These are phyloP conservation scores for Claviceps sp. DNA, from an alignment of 2,329 filamentous ascomycete species.

Conservation along the genomic window DNA sequence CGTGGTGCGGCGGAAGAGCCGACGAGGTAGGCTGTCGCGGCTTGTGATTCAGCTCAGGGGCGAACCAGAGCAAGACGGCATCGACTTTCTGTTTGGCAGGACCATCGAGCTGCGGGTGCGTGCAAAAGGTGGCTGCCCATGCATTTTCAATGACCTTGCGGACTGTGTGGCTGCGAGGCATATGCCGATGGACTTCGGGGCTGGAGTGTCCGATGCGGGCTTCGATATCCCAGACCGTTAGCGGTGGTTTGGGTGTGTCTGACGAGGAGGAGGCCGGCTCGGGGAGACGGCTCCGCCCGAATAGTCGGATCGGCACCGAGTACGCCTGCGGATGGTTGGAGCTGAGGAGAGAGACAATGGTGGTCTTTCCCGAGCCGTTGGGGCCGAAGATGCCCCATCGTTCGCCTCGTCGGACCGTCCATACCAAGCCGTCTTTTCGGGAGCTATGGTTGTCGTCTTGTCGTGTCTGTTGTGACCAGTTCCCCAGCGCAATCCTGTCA, in stretches of 20 bases:
- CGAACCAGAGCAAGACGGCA: constrained; percentile 63
- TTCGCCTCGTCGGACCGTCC: constrained; percentile 71
- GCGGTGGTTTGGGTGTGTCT: constrained; percentile 33
- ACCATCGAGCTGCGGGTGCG: constrained; percentile 49
- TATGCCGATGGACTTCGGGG: constrained; percentile 87
- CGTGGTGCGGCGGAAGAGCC: background rate
- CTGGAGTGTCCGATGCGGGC: constrained; percentile 82
- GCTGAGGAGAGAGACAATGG: constrained; percentile 78
- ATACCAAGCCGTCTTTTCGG: constrained; percentile 52
- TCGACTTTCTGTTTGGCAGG: constrained; percentile 48
- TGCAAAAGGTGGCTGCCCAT: constrained; percentile 78
- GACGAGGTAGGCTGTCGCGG: background rate
- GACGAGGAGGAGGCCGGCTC: constrained; percentile 43
- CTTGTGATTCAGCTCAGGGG: constrained; percentile 56
- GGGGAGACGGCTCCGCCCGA: constrained; percentile 69
- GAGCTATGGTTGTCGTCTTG: constrained; percentile 20
- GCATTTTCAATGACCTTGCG: constrained; percentile 69
- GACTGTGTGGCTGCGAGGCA: constrained; percentile 64
- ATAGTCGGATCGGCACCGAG: constrained; percentile 72
- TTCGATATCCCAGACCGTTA: constrained; percentile 90
- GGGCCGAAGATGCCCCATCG: constrained; percentile 88
- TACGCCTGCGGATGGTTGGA: constrained; percentile 96
- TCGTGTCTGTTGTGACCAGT: constrained; percentile 52
- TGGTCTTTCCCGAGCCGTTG: constrained; percentile 94
- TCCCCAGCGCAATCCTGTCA: constrained; percentile 62